Percentiles rank a stretch among this genome's conserved stretches.
phyloP scores from a whole-genome alignment of 805 yeast species.

The Cyberlindnera veronae region DNA sequence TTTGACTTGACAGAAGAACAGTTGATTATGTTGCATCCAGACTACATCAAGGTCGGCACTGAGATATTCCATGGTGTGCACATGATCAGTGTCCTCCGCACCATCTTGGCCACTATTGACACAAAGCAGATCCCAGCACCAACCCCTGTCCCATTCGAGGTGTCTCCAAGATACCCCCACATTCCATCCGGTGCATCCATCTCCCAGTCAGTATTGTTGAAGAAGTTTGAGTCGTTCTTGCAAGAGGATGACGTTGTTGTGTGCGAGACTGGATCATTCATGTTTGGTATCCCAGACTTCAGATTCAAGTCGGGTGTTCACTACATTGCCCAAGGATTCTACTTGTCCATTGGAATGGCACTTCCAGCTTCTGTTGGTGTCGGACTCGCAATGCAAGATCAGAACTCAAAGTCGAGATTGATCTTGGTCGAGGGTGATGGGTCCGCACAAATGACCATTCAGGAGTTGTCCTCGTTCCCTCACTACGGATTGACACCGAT shows the following conservation, averaged over 20 bases:
- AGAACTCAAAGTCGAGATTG: conserved; percentile 48
- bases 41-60: conserved; percentile 46
- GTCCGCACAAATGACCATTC: conserved; percentile 90
- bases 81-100: conserved; percentile 48
- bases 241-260: conserved; percentile 68
- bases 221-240: conserved; percentile 40
- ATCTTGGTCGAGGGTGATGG: conserved; percentile 88
- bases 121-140: conserved; percentile 21
- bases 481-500: conserved; percentile 61
- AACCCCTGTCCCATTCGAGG: conserved; percentile 14
- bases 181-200: conserved; percentile 31
- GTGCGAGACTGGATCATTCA: conserved; percentile 79
- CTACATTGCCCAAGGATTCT: conserved; percentile 66
- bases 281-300: conserved; percentile 71
- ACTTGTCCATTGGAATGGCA: conserved; percentile 85
- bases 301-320: conserved; percentile 52
- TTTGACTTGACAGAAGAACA: conserved; percentile 41
- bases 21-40: conserved; percentile 49
- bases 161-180: conserved; percentile 23
- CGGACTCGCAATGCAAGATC: conserved; percentile 65
- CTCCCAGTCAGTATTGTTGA: conserved; percentile 45
- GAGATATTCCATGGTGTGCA: conserved; percentile 38
- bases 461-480: conserved; percentile 68
- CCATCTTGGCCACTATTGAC: conserved; percentile 38
- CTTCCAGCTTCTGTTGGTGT: conserved; percentile 85